Percentiles rank a stretch among this genome's conserved stretches.
Evolutionary conservation across 768 basidiomycete species (phyloP).

Genomic region (Rossbeevera mucosa): DNA sequence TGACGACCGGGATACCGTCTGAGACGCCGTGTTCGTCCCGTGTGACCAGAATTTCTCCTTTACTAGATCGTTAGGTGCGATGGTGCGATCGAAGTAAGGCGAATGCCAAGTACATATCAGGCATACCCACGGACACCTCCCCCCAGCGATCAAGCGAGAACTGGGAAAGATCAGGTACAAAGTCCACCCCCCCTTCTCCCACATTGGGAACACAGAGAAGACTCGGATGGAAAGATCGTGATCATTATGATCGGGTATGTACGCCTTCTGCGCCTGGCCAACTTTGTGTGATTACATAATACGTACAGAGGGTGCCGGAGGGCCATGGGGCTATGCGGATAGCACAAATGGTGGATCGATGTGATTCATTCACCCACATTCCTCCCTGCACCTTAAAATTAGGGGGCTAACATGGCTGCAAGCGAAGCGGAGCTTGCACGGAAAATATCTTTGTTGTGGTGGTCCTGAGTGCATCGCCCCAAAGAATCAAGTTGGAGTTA

Average conservation of each 20-base stretch:
- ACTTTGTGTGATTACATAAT: conserved; percentile 10
- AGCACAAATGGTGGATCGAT: conserved; percentile 9
- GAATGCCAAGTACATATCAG: conserved; percentile 5
- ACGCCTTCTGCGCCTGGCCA: neutral
- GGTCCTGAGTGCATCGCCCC: conserved; percentile 2
- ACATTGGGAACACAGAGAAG: conserved; percentile 2
- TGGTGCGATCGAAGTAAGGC: neutral
- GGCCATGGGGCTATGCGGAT: conserved; percentile 3
- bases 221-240: conserved; percentile 2
- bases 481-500: neutral
- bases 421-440: neutral
- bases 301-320: neutral
- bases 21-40: conserved; percentile 29
- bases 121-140: neutral
- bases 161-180: conserved; percentile 18
- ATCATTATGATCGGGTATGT: conserved; percentile 6
- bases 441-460: neutral
- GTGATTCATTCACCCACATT: conserved; percentile 9
- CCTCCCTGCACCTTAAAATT: neutral
- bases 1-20: conserved; percentile 27
- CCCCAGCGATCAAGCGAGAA: conserved; percentile 3
- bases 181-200: conserved; percentile 4
- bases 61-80: neutral
- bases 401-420: conserved; percentile 9
- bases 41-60: conserved; percentile 25